These are phyloP conservation scores for Pyrenochaeta sp. DNA, from an alignment of 2,329 filamentous ascomycete genomes.

Conservation along the genomic window DNA sequence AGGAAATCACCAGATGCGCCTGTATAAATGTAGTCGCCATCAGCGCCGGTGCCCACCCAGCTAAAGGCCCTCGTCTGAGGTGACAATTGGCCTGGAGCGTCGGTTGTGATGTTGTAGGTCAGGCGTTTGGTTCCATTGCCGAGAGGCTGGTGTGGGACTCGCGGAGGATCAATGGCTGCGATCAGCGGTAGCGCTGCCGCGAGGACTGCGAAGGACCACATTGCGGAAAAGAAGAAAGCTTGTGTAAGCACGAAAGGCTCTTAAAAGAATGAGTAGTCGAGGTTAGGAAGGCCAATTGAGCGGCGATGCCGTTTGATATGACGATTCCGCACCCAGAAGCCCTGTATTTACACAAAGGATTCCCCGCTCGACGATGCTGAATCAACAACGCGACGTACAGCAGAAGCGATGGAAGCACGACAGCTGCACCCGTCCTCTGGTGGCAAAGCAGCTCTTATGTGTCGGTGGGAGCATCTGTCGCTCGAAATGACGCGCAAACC, in stretches of 20 bases:
- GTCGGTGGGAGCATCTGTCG: constrained; percentile 25
- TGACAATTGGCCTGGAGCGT: constrained; percentile 47
- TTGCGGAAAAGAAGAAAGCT: constrained; percentile 14
- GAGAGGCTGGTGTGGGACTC: constrained; percentile 63
- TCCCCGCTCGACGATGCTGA: constrained; percentile 2
- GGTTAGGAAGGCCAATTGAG: constrained; percentile 1
- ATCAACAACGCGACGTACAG: constrained; percentile 24
- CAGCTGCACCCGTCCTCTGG: constrained; percentile 6
- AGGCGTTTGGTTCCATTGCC: constrained; percentile 66
- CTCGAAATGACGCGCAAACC: constrained; percentile 30
- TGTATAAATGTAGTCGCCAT: constrained; percentile 69
- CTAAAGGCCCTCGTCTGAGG: constrained; percentile 59
- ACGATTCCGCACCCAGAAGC: constrained; percentile 1
- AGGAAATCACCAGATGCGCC: constrained; percentile 63
- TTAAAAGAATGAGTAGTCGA: not conserved
- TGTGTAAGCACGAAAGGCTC: not conserved
- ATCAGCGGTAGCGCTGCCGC: constrained; percentile 38
- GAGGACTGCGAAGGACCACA: constrained; percentile 42
- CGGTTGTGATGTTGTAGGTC: constrained; percentile 68
- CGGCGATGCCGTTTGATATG: not conserved
- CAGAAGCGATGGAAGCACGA: constrained; percentile 23
- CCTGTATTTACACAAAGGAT: not conserved
- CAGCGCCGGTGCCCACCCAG: constrained; percentile 67
- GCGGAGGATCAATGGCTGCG: constrained; percentile 57
- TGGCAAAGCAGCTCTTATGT: constrained; percentile 23